Evolutionary conservation across 1,139 yeast genomes (phyloP).

Genomic region (Yamadazyma taylorii): DNA sequence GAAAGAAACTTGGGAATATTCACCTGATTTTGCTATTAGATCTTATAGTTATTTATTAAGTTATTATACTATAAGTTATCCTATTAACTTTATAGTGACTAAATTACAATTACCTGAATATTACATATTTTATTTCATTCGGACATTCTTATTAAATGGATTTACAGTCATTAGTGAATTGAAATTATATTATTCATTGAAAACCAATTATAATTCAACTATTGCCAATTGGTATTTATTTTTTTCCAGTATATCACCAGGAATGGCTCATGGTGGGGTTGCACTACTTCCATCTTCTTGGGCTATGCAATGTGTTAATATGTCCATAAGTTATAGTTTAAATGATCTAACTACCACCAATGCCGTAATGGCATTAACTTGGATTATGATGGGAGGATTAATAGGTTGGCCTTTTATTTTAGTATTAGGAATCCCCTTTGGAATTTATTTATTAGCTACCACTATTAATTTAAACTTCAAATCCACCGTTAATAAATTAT

Average conservation of each 20-base stretch:
- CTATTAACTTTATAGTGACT: constrained; percentile 25
- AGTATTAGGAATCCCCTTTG: constrained; percentile 63
- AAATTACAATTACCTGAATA: constrained; percentile 26
- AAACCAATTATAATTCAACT: constrained; percentile 25
- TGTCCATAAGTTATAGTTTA: constrained; percentile 50
- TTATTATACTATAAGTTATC: constrained; percentile 25
- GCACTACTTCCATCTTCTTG: constrained; percentile 84
- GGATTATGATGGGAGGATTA: constrained; percentile 66
- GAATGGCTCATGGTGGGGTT: constrained; percentile 83
- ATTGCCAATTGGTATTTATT: constrained; percentile 63
- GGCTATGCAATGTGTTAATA: constrained; percentile 67
- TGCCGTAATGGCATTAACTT: constrained; percentile 41
- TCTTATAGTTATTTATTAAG: constrained; percentile 78
- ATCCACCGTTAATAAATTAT: constrained; percentile 14
- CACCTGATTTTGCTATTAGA: constrained; percentile 85
- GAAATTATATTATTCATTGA: constrained; percentile 46
- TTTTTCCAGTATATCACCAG: constrained; percentile 50
- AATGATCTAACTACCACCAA: constrained; percentile 16
- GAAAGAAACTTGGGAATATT: constrained; percentile 95
- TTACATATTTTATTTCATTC: constrained; percentile 51
- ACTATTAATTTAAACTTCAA: no score
- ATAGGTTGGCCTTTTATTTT: constrained; percentile 92
- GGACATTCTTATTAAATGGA: constrained; percentile 53
- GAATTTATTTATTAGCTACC: constrained; percentile 36
- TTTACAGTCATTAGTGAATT: constrained; percentile 57